Evolutionary conservation across 169 alveolate genomes (phyloP).

Genomic region (Cryptosporidium tyzzeri): DNA sequence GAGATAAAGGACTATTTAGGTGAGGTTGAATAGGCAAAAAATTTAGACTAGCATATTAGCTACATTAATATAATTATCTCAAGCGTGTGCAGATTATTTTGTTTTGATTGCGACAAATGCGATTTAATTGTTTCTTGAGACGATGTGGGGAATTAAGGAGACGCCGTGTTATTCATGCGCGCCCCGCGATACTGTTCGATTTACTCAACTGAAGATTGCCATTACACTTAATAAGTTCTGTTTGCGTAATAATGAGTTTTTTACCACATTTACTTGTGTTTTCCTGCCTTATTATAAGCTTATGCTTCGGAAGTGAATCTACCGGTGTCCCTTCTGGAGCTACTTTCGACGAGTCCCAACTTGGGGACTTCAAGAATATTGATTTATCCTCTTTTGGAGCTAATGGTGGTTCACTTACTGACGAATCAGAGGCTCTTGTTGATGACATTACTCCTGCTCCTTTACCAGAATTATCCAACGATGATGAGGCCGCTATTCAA

Average conservation of each 20-base stretch:
- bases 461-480: slow-evolving; percentile 6
- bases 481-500: slow-evolving; percentile 53
- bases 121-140: not conserved
- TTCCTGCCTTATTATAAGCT: not conserved
- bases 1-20: slow-evolving; percentile 92
- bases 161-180: slow-evolving; percentile 20
- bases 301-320: slow-evolving; percentile 27
- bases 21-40: slow-evolving; percentile 88
- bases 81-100: not conserved
- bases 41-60: not conserved
- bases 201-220: not conserved
- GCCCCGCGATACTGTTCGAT: not conserved
- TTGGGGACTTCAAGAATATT: not conserved
- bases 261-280: not conserved
- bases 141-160: slow-evolving; percentile 22
- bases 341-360: slow-evolving; percentile 9
- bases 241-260: not conserved
- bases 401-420: not conserved
- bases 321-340: slow-evolving; percentile 48
- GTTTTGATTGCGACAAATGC: not conserved
- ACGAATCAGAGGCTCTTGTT: slow-evolving; percentile 3
- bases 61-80: not conserved
- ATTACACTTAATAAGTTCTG: slow-evolving; percentile 4
- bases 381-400: slow-evolving; percentile 12
- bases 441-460: slow-evolving; percentile 54